Evolutionary conservation across 1,284 basidiomycete genomes (phyloP).

Genomic region (Tylopilus orsonianus): DNA sequence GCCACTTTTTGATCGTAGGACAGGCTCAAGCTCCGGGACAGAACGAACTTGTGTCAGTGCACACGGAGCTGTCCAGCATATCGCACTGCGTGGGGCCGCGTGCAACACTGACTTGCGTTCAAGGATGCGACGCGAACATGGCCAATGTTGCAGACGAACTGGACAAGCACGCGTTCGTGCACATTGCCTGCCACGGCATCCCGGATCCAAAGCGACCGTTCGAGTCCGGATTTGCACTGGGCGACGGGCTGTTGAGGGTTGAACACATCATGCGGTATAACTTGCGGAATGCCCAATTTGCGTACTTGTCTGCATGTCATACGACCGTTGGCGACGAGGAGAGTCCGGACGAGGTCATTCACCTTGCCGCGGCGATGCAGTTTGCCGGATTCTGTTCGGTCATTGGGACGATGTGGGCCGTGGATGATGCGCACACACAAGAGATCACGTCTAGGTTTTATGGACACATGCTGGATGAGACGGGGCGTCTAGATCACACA

Average conservation of each 20-base stretch:
- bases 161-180: conserved; percentile 13
- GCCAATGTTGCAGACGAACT: conserved; percentile 6
- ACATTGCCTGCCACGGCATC: conserved; percentile 23
- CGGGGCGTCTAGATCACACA: not conserved
- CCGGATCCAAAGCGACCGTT: conserved; percentile 14
- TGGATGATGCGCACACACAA: not conserved
- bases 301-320: conserved; percentile 35
- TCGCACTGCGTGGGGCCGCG: not conserved
- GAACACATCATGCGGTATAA: conserved; percentile 23
- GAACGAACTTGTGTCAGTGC: not conserved
- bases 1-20: conserved; percentile 13
- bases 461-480: not conserved
- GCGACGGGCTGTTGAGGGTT: conserved; percentile 20
- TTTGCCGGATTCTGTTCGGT: conserved; percentile 10
- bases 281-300: conserved; percentile 31
- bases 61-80: not conserved
- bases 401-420: conserved; percentile 7
- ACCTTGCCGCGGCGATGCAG: conserved; percentile 10
- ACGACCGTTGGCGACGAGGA: conserved; percentile 13
- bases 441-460: conserved; percentile 8
- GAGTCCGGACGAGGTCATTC: conserved; percentile 22
- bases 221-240: conserved; percentile 22
- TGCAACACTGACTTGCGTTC: conserved; percentile 1
- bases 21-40: conserved; percentile 1
- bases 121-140: not conserved